phyloP scores from a whole-genome alignment of 148 eudicot genomes.

The Fallopia convolvulus region DNA sequence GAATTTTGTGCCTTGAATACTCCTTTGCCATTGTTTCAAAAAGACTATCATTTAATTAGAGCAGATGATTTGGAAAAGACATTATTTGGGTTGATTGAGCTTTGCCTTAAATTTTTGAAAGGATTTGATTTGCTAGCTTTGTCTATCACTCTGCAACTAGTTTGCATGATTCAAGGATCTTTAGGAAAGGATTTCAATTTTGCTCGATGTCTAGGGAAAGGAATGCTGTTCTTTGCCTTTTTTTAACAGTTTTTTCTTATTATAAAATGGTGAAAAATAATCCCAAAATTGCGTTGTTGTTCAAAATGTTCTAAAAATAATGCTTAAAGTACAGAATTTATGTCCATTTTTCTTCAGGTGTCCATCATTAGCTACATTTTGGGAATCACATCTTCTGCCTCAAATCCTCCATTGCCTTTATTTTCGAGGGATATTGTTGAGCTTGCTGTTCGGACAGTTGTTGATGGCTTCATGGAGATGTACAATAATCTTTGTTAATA shows the following conservation, averaged over 20 bases:
- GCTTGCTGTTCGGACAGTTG: constrained; percentile 70
- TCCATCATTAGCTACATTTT: constrained; percentile 71
- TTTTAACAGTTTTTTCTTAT: not conserved
- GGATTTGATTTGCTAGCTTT: not conserved
- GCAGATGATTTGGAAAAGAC: not conserved
- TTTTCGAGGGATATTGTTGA: constrained; percentile 54
- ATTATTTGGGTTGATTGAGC: not conserved
- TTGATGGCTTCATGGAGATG: constrained; percentile 91
- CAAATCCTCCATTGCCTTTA: constrained; percentile 59
- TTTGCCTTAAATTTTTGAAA: not conserved
- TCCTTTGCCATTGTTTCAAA: not conserved
- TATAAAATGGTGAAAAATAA: not conserved
- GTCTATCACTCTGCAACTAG: not conserved
- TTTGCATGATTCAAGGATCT: not conserved
- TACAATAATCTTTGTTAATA: constrained; percentile 17
- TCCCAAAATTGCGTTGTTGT: not conserved
- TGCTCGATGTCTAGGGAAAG: not conserved
- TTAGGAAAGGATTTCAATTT: not conserved
- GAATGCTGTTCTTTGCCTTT: not conserved
- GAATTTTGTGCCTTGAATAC: not conserved
- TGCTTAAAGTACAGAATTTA: not conserved
- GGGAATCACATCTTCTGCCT: constrained; percentile 54
- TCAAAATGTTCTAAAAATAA: too few species aligned
- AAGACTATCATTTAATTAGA: not conserved
- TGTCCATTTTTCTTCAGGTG: constrained; percentile 42